Percentiles rank a stretch among this genome's conserved stretches.
phyloP scores from a whole-genome alignment of 1,284 basidiomycete species.

The Cryptococcus sp. region DNA sequence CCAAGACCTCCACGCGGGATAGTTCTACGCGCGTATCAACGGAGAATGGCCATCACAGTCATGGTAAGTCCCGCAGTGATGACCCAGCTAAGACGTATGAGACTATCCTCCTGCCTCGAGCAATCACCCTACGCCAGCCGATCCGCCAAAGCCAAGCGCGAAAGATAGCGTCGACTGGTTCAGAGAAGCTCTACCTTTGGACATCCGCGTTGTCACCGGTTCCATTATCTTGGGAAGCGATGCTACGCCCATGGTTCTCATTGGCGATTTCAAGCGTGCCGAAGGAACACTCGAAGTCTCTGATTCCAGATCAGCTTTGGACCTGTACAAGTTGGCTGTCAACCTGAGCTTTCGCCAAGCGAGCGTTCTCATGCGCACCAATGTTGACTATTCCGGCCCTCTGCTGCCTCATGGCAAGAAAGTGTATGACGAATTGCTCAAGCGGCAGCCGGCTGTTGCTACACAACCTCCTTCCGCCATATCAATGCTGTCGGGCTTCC shows the following conservation, averaged over 20 bases:
- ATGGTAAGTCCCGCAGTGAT: constrained; percentile 9
- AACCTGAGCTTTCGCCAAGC: constrained; percentile 69
- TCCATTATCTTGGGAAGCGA: constrained; percentile 79
- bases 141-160: neutral
- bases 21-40: constrained; percentile 9
- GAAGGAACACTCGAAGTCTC: constrained; percentile 76
- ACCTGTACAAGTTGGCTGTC: constrained; percentile 76
- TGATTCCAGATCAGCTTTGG: constrained; percentile 71
- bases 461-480: constrained; percentile 40
- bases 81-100: neutral
- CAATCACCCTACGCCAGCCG: too few relatives aligned
- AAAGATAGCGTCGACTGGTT: constrained; percentile 40
- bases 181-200: constrained; percentile 77
- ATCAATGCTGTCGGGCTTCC: constrained; percentile 44
- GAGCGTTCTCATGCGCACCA: constrained; percentile 69
- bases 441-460: constrained; percentile 53
- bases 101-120: neutral
- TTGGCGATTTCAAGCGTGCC: constrained; percentile 72
- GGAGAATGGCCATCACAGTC: constrained; percentile 7
- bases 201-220: constrained; percentile 70
- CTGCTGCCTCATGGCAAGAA: constrained; percentile 67
- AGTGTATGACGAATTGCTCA: constrained; percentile 62
- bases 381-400: constrained; percentile 69
- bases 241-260: constrained; percentile 76
- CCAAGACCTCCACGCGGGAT: constrained; percentile 13